Conservation (phyloP, 2,329 filamentous ascomycete species). For the Diplodia seriata region DNA sequence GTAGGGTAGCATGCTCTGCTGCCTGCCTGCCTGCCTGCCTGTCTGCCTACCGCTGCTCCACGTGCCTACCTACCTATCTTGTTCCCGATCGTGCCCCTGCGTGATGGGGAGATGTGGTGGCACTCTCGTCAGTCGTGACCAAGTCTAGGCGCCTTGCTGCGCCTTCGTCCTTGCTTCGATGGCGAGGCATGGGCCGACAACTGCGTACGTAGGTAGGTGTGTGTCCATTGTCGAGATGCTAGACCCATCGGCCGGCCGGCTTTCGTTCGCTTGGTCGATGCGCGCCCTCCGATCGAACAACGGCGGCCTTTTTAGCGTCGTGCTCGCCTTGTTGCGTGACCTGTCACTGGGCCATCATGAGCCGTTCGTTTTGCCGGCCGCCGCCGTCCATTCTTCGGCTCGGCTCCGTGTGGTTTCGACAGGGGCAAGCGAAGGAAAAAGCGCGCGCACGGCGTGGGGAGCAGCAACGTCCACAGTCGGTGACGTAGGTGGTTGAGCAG, state of each 20-base stretch:
- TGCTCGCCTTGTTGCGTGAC: constrained; percentile 7
- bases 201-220: background rate
- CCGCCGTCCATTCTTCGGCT: background rate
- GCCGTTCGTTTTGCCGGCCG: no score
- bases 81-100: background rate
- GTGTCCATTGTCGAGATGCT: no score
- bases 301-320: background rate
- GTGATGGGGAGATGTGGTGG: background rate
- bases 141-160: background rate
- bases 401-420: background rate
- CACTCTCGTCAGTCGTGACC: background rate
- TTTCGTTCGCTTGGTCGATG: no score
- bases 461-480: background rate
- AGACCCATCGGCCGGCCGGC: background rate
- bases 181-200: background rate
- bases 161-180: constrained; percentile 1
- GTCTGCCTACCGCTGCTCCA: background rate
- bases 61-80: background rate
- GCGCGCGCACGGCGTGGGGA: no score
- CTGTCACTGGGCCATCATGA: background rate
- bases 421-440: background rate
- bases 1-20: no score
- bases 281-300: no score
- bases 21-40: no score
- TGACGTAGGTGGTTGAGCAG: constrained; percentile 20